These are phyloP conservation scores for Colletotrichum brevisporum DNA, from an alignment of 2,329 filamentous ascomycete species.

Conservation along the genomic window DNA sequence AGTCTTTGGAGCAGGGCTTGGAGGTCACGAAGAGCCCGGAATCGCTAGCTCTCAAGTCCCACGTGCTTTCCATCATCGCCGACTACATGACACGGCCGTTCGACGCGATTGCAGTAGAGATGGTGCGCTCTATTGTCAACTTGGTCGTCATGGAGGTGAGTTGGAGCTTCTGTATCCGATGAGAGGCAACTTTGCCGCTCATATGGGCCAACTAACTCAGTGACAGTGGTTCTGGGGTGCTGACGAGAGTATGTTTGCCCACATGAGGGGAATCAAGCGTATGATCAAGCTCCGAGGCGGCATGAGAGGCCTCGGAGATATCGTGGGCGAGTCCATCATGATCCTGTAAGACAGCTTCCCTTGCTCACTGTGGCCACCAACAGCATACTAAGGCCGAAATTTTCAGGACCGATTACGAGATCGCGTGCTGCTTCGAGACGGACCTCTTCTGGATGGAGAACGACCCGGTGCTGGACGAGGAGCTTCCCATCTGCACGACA, in stretches of 20 bases:
- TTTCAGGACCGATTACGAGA: slow-evolving; percentile 48
- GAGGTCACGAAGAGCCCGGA: slow-evolving; percentile 45
- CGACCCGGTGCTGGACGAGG: slow-evolving; percentile 33
- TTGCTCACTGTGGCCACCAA: neutral
- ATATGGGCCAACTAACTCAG: neutral
- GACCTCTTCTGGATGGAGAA: slow-evolving; percentile 45
- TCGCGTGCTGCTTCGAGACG: slow-evolving; percentile 49
- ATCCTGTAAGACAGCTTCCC: slow-evolving; percentile 29
- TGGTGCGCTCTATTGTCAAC: slow-evolving; percentile 48
- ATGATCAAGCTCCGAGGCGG: slow-evolving; percentile 47
- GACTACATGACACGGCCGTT: slow-evolving; percentile 42
- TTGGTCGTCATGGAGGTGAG: slow-evolving; percentile 49
- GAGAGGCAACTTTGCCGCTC: too few relatives aligned
- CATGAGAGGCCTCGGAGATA: slow-evolving; percentile 45
- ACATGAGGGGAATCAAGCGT: slow-evolving; percentile 49
- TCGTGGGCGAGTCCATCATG: slow-evolving; percentile 43
- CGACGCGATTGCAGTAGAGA: slow-evolving; percentile 45
- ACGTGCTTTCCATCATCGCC: slow-evolving; percentile 48
- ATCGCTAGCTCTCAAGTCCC: slow-evolving; percentile 45
- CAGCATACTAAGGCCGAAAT: neutral
- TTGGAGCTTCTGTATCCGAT: neutral
- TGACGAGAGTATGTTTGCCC: slow-evolving; percentile 49
- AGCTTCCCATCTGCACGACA: slow-evolving; percentile 31
- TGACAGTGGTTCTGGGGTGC: slow-evolving; percentile 45
- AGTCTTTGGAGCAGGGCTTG: slow-evolving; percentile 43